phyloP scores from a whole-genome alignment of 75 land plant species.

The Cunninghamia lanceolata region DNA sequence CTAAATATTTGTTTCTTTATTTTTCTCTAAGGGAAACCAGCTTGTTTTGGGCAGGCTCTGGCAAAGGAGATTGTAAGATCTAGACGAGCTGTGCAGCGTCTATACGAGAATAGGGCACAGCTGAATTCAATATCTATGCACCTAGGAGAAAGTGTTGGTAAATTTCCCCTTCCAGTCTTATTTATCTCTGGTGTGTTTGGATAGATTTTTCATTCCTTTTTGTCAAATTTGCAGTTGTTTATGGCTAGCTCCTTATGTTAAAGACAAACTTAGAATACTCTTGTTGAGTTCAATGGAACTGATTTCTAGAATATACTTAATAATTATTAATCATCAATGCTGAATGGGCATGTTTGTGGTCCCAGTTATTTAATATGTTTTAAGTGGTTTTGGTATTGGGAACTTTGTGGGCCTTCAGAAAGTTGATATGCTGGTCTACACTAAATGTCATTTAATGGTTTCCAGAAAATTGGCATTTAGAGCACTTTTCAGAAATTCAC shows the following conservation, averaged over 20 bases:
- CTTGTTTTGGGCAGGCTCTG: constrained; percentile 44
- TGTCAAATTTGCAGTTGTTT: neutral
- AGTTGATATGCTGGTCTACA: neutral
- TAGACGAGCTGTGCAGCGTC: constrained; percentile 71
- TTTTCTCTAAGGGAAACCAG: neutral
- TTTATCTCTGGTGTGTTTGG: neutral
- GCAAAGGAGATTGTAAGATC: constrained; percentile 92
- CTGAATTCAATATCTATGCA: constrained; percentile 96
- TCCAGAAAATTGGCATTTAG: neutral
- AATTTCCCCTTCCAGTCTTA: constrained; percentile 4
- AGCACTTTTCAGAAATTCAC: neutral
- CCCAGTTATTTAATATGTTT: neutral
- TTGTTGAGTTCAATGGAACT: neutral
- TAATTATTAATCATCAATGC: neutral
- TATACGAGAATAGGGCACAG: constrained; percentile 91
- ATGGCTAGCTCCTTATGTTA: neutral
- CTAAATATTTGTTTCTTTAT: neutral
- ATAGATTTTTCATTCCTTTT: neutral
- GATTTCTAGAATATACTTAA: neutral
- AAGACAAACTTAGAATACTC: neutral
- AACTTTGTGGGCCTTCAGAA: neutral
- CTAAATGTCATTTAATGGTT: neutral
- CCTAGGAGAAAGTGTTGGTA: constrained; percentile 97
- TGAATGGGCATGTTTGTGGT: neutral
- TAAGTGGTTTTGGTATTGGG: neutral